Percentiles rank a stretch among this genome's conserved stretches.
phyloP scores from a whole-genome alignment of 495 filamentous ascomycete species.

The Xylaria venustula region DNA sequence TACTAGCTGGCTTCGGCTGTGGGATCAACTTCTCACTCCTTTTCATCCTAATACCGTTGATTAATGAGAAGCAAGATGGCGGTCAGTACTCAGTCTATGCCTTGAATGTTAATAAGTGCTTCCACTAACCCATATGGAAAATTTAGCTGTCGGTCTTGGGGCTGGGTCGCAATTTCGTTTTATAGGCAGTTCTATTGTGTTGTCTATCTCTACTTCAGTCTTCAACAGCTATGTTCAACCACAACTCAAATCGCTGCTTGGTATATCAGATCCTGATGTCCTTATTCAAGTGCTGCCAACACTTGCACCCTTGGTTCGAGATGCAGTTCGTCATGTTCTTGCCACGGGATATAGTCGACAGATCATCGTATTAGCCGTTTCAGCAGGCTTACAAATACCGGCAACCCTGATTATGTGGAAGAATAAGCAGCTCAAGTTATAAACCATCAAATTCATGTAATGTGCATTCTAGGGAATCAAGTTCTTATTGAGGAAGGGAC shows the following conservation, averaged over 20 bases:
- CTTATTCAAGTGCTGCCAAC: too few relatives aligned
- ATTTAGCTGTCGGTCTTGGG: constrained; percentile 20
- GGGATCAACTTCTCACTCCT: constrained; percentile 24
- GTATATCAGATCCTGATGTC: too few relatives aligned
- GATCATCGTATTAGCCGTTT: constrained; percentile 18
- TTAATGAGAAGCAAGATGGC: constrained; percentile 7
- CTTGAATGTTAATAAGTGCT: too few relatives aligned
- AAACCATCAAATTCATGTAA: too few relatives aligned
- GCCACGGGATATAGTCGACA: constrained; percentile 20
- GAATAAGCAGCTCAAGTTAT: constrained; percentile 13
- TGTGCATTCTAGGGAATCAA: too few relatives aligned
- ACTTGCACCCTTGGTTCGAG: too few relatives aligned
- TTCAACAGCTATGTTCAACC: constrained; percentile 17
- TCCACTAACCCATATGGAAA: too few relatives aligned
- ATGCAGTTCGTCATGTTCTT: not conserved
- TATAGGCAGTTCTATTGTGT: constrained; percentile 17
- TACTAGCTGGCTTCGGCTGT: constrained; percentile 32
- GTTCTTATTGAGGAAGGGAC: too few relatives aligned
- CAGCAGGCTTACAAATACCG: constrained; percentile 18
- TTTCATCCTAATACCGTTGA: constrained; percentile 13
- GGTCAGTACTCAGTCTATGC: constrained; percentile 2
- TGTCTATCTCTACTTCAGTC: constrained; percentile 19
- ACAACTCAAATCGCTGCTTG: too few relatives aligned
- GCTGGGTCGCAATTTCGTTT: constrained; percentile 15
- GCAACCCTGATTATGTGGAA: constrained; percentile 18